Evolutionary conservation across 768 basidiomycete genomes (phyloP), one percentile per base, ranked within the genome.

Genomic region (Naematelia encephala): DNA sequence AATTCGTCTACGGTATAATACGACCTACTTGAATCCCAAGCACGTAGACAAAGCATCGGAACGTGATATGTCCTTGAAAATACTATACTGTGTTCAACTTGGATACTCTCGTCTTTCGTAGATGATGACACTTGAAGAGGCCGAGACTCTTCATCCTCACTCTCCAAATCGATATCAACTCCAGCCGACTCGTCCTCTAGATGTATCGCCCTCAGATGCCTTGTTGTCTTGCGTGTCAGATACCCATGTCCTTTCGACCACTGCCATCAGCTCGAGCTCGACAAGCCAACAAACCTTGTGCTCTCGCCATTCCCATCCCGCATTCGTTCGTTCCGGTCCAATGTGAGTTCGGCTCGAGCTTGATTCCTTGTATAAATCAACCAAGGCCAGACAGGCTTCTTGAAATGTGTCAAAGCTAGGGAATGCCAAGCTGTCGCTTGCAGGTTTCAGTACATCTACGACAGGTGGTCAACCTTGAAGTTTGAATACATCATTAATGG

Each of bases 1-100:
- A 5, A 23, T 14, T 61, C 64, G 28, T 22, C 64, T 66, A 43
- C 21, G 26, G 13, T 45, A 34, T 4, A 22, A 46, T 1, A 22
- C 23, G 21, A 62, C 65, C 56, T 52, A 67, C 65, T 50, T 39
- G 46, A 25, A 30, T 67, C 59, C 56, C 54, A 67, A 4, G 54
- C 65, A 22, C 43, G 50, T 44, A 67, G 51, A 30, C 63, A 62
- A n/a, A 67, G 59, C 53, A 57, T 59, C 19, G 62, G 58, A 16
- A 60, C 56, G 19, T 39, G n/a, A 48, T 60, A 61, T 14, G 58
- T 61, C 45, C 49, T 63, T 1, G 61, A 63, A 48, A 50, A 63
- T 11, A 63, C 59, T 11, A 67, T 53, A 16, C 50, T 21, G 27
- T 51, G 29, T 46, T 66, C 56, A 1, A 66, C 25, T 3, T 64